Evolutionary conservation across 495 filamentous ascomycete genomes (phyloP).

Genomic region (Penicillium manginii): DNA sequence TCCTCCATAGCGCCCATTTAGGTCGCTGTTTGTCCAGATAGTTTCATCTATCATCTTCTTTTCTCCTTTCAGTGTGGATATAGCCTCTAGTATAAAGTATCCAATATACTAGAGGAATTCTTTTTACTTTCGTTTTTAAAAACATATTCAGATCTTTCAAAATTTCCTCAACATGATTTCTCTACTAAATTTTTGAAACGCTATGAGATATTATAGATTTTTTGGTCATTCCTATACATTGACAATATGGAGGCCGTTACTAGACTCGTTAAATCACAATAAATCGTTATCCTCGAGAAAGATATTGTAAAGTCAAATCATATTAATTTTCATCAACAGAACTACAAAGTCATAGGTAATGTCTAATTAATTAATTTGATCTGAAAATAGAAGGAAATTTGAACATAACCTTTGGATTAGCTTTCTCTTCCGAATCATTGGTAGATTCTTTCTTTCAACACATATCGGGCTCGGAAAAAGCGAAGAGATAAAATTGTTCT

Average conservation of each 20-base stretch:
- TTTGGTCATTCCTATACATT: slow-evolving; percentile 1
- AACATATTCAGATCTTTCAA: neutral
- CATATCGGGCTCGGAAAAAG: neutral
- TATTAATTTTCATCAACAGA: slow-evolving; percentile 1
- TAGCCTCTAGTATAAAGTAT: neutral
- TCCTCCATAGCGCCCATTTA: neutral
- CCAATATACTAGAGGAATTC: neutral
- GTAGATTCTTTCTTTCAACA: neutral
- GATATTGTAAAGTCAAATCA: slow-evolving; percentile 2
- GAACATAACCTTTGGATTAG: neutral
- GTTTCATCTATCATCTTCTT: slow-evolving; percentile 3
- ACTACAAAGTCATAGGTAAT: neutral
- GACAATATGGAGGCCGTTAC: neutral
- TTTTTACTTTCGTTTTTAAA: slow-evolving; percentile 1
- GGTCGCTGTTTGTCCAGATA: neutral
- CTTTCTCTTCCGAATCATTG: neutral
- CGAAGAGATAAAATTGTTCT: neutral
- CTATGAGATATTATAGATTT: neutral
- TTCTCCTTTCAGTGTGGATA: slow-evolving; percentile 1
- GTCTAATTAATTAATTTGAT: neutral
- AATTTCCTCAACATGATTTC: slow-evolving; percentile 3
- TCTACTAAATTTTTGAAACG: neutral
- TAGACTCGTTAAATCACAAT: neutral
- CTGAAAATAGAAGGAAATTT: slow-evolving; percentile 2
- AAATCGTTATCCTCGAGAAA: neutral